phyloP scores from a whole-genome alignment of 345 rosid species.

The Pelargonium nanum region DNA sequence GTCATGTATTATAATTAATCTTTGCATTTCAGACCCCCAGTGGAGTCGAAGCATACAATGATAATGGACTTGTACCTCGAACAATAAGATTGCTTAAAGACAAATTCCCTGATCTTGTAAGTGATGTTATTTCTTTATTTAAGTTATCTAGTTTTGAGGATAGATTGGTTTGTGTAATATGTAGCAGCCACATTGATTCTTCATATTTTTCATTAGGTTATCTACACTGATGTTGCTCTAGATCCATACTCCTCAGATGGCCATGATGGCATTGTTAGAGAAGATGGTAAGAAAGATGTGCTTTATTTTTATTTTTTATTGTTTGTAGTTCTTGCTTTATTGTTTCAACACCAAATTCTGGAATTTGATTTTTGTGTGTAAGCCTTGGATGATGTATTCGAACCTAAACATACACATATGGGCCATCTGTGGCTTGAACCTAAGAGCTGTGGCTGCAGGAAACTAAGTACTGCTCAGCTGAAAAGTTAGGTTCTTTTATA shows the following conservation, averaged over 20 bases:
- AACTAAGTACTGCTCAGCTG: no score
- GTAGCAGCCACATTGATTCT: constrained; percentile 1
- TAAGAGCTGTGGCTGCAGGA: no score
- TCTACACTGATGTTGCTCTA: constrained; percentile 85
- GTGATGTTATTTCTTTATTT: constrained; percentile 10
- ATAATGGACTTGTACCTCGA: constrained; percentile 26
- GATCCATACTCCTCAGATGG: constrained; percentile 87
- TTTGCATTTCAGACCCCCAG: constrained; percentile 12
- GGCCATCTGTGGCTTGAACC: no score
- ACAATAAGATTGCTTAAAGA: constrained; percentile 24
- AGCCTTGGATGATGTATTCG: no score
- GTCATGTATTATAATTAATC: not conserved
- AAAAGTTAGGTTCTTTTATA: no score
- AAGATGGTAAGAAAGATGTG: constrained; percentile 80
- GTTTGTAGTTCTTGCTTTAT: not conserved
- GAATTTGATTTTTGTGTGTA: no score
- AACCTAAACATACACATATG: no score
- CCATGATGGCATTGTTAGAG: constrained; percentile 87
- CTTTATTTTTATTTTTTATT: no score
- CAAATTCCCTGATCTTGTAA: constrained; percentile 34
- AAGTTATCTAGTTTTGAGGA: not conserved
- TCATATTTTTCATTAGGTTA: constrained; percentile 35
- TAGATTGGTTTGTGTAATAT: constrained; percentile 1
- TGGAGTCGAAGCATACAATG: constrained; percentile 33
- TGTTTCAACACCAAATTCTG: not conserved